These are phyloP conservation scores for Monosporascus sp. DNA, from an alignment of 2,329 filamentous ascomycete species.

Conservation along the genomic window DNA sequence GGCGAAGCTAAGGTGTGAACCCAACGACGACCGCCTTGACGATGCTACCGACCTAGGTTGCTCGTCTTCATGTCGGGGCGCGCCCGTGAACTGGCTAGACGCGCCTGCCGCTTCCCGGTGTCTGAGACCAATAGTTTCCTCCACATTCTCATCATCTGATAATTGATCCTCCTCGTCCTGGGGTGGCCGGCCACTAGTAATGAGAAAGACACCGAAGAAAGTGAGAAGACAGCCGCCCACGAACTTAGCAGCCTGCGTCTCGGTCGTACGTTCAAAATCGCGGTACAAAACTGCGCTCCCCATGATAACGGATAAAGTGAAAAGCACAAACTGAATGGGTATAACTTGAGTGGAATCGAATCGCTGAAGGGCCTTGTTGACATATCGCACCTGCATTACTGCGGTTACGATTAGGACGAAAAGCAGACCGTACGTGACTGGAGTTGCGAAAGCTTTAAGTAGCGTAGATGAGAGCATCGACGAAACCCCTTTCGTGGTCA, in stretches of 20 bases:
- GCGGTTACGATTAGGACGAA: constrained; percentile 76
- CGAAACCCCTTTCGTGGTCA: constrained; percentile 93
- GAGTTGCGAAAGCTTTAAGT: constrained; percentile 82
- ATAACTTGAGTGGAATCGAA: constrained; percentile 99
- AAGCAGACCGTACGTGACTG: constrained; percentile 83
- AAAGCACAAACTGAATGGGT: constrained; percentile 93
- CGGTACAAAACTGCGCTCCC: constrained; percentile 91
- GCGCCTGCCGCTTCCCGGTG: constrained; percentile 32
- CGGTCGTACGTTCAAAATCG: constrained; percentile 81
- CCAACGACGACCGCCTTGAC: constrained; percentile 44
- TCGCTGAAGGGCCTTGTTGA: constrained; percentile 80
- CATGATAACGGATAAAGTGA: constrained; percentile 91
- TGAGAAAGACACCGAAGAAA: constrained; percentile 94
- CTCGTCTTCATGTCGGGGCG: constrained; percentile 9
- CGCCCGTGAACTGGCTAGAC: constrained; percentile 23
- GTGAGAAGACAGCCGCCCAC: constrained; percentile 85
- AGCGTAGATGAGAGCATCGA: constrained; percentile 90
- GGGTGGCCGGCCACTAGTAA: constrained; percentile 73
- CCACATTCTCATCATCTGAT: constrained; percentile 52
- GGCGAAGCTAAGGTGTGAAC: constrained; percentile 41
- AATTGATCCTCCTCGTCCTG: constrained; percentile 54
- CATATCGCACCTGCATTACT: constrained; percentile 93
- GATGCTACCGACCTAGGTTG: constrained; percentile 11
- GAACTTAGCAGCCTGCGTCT: constrained; percentile 74
- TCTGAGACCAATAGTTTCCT: constrained; percentile 59